Conservation (phyloP, 2,329 filamentous ascomycete species). For the Cladosporium halotolerans region DNA sequence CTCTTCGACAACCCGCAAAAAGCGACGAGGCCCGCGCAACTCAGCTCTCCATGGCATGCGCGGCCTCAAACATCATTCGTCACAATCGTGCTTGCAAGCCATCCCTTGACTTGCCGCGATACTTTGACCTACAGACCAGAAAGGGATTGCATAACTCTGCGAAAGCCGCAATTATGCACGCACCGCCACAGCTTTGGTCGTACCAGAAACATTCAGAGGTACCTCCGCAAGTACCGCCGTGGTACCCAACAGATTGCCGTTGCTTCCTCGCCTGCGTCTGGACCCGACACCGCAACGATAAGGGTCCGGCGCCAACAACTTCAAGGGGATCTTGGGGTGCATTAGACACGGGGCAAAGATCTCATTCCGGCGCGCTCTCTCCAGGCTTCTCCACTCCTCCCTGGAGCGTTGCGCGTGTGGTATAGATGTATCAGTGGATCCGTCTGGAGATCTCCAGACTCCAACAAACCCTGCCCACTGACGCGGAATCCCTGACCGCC, state of each 20-base stretch:
- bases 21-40: neutral
- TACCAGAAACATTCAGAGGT: conserved; percentile 12
- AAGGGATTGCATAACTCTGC: neutral
- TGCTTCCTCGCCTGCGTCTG: conserved; percentile 8
- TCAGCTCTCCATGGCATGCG: neutral
- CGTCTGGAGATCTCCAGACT: conserved; percentile 10
- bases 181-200: conserved; percentile 7
- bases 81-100: neutral
- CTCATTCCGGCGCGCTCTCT: neutral
- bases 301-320: conserved; percentile 6
- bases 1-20: neutral
- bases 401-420: neutral
- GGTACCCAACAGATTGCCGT: conserved; percentile 17
- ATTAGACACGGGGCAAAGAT: conserved; percentile 6
- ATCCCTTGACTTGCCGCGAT: neutral
- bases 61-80: neutral
- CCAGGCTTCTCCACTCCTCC: conserved; percentile 11
- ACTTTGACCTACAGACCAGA: neutral
- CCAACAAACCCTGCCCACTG: neutral
- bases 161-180: conserved; percentile 2
- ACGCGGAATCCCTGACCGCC: neutral
- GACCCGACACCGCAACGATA: conserved; percentile 9
- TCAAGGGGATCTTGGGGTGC: conserved; percentile 8
- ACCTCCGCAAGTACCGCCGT: conserved; percentile 18
- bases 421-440: conserved; percentile 2